Evolutionary conservation across 805 yeast species (phyloP), one percentile per base, ranked within the genome.

Genomic region (Monosporozyma siamensis): DNA sequence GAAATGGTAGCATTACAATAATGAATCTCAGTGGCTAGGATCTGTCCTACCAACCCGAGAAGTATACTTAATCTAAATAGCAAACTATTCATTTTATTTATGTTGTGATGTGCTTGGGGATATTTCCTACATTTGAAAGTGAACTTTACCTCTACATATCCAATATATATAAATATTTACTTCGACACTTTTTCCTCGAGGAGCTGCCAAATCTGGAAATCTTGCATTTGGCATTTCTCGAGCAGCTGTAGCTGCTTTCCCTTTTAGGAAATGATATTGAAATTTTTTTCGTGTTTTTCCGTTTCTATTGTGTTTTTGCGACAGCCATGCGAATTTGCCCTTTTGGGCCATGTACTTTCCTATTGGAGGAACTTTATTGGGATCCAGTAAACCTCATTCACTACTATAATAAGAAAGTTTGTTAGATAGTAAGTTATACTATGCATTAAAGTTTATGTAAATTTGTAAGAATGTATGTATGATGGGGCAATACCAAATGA

Each of bases 1-100:
- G 68, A 53, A 12, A 54, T 46, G 9, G 77, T 67, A 8, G 72
- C 63, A 48, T 72, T 73, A 65, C 95, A 87, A 6, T 56, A 34
- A n/a, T 53, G 41, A 10, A 44, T 44, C 12, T 48, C 50, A 6
- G 45, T 42, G 2, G 35, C 35, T 14, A 32, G 12, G 11, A 32
- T 32, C 26, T 30, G 42, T 23, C 40, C 14, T 22, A 26, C 8
- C 20, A 30, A 20, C n/a, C 10, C 34, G 8, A 24, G 14, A 15
- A 37, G 6, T 32, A 32, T 17, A 32, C 35, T 18, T 3, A 11
- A 6, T 10, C 5, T 18, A 10, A 9, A 17, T 17, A 32, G 7
- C 18, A 32, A 20, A 32, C 23, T 11, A 2, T 32, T 32, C 35
- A 32, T 32, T 29, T 29, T 29, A 29, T 29, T 29, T 9, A 9